Evolutionary conservation across 2,329 filamentous ascomycete genomes (phyloP), one percentile per base, ranked within the genome.

Genomic region (Paraphaeosphaeria sporulosa): DNA sequence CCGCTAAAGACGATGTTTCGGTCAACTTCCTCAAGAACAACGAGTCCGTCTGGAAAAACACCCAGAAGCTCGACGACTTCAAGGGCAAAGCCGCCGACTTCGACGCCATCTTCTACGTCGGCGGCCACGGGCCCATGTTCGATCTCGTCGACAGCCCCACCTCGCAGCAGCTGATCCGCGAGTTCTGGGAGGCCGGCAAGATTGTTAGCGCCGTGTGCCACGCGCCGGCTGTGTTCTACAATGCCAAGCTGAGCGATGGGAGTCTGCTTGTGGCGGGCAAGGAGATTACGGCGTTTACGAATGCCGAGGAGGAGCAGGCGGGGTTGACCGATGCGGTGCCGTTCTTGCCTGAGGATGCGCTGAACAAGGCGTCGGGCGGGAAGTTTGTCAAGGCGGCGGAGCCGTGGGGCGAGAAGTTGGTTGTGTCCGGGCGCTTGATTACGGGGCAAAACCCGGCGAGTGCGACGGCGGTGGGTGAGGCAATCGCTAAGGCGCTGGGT

Each of bases 191-290:
- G 42, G 81, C 83, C 3, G 85, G 83, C 63, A 90, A 90, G 81
- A 81, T 87, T 57, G 84, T 91, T 15, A 80, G 86, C 0, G 87
- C 89, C 3, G 88, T 92, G 48, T 91, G 89, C 80, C 89, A 92
- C 77, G 89, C 88, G 6, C 87, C 89, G 2, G 85, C 85, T 3
- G 89, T 84, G 13, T 80, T 92, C 17, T 81, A 84, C 51, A 83
- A 88, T 65, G 88, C 86, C 38, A 85, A 83, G 62, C 64, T 77
- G 5, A 66, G 63, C 10, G 79, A 83, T 61, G 87, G 86, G 36
- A 78, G 81, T 63, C 80, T 81, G 53, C 76, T 90, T 10, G 75
- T 91, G 42, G 76, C 82, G 52, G 87, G 85, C 47, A 83, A 83
- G 70, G 78, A 82, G 48, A 86, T 87, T 25, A 89, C 87, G 0